A percentile compares a stretch with the other conserved stretches of the same genome.
These are phyloP conservation scores for Trichoderma sp. DNA, from an alignment of 2,329 filamentous ascomycete genomes.

Conservation along the genomic window DNA sequence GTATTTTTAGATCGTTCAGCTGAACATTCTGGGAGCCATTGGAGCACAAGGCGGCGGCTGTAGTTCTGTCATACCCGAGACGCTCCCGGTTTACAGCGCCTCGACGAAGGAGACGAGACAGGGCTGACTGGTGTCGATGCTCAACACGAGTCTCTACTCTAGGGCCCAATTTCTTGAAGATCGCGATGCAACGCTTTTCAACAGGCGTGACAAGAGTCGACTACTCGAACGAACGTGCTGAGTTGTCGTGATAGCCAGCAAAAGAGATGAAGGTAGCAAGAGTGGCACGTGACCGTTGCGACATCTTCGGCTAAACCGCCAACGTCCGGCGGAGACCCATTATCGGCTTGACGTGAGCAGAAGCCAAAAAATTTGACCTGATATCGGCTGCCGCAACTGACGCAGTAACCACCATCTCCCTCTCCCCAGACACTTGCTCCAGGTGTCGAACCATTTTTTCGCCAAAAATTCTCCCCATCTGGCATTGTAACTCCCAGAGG, in stretches of 20 bases:
- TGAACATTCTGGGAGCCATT: no score
- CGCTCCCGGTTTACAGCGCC: no score
- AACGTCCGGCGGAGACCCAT: constrained; percentile 10
- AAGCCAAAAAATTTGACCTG: constrained; percentile 30
- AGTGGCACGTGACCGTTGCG: constrained; percentile 27
- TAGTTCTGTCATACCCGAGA: no score
- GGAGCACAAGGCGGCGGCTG: no score
- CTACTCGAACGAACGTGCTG: no score
- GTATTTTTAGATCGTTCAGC: no score
- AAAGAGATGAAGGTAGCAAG: background rate
- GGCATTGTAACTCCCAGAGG: background rate
- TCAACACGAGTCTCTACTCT: no score
- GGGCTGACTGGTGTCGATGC: no score
- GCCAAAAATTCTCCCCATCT: background rate
- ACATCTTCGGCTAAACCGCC: constrained; percentile 30
- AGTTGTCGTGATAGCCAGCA: background rate
- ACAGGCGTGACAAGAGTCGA: no score
- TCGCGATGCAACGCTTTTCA: no score
- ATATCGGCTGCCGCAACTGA: constrained; percentile 25
- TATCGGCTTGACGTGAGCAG: constrained; percentile 15
- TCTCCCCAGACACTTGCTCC: background rate
- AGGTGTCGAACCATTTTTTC: background rate
- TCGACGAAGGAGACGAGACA: no score
- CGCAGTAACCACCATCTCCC: constrained; percentile 11
- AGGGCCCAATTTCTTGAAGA: no score